Evolutionary conservation across 78 protist genomes (phyloP).

Genomic region (Tieghemostelium lacteum): DNA sequence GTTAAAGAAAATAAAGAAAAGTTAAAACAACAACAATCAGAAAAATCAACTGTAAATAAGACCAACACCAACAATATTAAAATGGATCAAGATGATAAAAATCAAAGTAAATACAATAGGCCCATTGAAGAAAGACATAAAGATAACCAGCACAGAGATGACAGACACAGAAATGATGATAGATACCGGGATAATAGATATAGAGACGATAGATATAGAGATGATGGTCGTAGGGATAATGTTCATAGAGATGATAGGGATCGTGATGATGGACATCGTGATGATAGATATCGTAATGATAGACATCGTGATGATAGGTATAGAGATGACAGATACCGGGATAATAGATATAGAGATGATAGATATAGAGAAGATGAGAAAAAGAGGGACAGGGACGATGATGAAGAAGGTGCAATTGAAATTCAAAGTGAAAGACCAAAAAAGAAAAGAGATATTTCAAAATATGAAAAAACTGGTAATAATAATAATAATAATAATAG

Average conservation of each 20-base stretch:
- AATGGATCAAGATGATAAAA: background rate
- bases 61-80: background rate
- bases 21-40: conserved; percentile 3
- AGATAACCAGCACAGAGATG: background rate
- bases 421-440: conserved; percentile 1
- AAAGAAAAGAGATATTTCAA: conserved; percentile 69
- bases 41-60: background rate
- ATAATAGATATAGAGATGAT: conserved; percentile 6
- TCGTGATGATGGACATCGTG: background rate
- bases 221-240: conserved; percentile 2
- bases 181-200: conserved; percentile 19
- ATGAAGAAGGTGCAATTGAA: conserved; percentile 21
- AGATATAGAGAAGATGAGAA: conserved; percentile 3
- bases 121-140: background rate
- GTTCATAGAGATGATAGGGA: conserved; percentile 16
- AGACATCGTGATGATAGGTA: background rate
- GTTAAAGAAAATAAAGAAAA: background rate
- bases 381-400: background rate
- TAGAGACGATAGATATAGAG: background rate
- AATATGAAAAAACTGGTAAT: conserved; percentile 27
- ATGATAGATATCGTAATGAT: conserved; percentile 28
- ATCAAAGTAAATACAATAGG: background rate
- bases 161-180: background rate
- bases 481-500: background rate
- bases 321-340: conserved; percentile 22